Conservation (phyloP, 2,329 filamentous ascomycete genomes). For the Fusarium sublunatum region DNA sequence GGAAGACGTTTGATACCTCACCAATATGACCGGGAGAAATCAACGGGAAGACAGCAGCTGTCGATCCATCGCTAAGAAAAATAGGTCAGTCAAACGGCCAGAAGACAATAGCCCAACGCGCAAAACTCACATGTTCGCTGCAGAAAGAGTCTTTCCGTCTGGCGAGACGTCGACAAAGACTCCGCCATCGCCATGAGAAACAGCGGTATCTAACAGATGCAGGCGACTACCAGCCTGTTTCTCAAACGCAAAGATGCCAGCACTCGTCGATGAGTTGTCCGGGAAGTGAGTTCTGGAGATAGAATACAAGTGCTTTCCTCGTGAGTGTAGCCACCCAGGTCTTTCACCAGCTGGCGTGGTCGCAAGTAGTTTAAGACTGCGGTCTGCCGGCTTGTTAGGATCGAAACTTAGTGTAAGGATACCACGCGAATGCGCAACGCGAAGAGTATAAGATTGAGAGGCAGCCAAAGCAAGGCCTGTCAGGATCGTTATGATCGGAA, state of each 20-base stretch:
- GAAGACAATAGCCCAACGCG: background rate
- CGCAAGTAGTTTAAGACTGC: background rate
- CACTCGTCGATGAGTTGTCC: background rate
- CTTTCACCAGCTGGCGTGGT: constrained; percentile 1
- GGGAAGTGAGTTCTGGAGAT: constrained; percentile 4
- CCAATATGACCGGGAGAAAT: background rate
- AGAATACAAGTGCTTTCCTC: constrained; percentile 3
- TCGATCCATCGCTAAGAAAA: constrained; percentile 2
- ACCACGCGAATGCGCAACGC: constrained; percentile 3
- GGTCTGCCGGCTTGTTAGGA: background rate
- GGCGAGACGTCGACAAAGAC: constrained; percentile 2
- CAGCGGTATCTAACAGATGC: background rate
- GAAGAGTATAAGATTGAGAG: background rate
- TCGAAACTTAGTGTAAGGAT: constrained; percentile 5
- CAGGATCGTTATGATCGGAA: background rate
- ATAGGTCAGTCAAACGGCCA: background rate
- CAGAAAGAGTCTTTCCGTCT: constrained; percentile 2
- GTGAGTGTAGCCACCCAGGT: constrained; percentile 1
- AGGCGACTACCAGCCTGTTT: background rate
- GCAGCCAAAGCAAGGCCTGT: background rate
- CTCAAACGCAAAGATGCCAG: constrained; percentile 5
- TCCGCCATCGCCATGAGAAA: constrained; percentile 2
- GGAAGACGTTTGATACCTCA: background rate
- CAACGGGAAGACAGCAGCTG: background rate
- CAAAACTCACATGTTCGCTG: constrained; percentile 8